Percentiles rank a stretch among this genome's conserved stretches.
Conservation (phyloP, 2,329 filamentous ascomycete species). For the Tolypocladium album region DNA sequence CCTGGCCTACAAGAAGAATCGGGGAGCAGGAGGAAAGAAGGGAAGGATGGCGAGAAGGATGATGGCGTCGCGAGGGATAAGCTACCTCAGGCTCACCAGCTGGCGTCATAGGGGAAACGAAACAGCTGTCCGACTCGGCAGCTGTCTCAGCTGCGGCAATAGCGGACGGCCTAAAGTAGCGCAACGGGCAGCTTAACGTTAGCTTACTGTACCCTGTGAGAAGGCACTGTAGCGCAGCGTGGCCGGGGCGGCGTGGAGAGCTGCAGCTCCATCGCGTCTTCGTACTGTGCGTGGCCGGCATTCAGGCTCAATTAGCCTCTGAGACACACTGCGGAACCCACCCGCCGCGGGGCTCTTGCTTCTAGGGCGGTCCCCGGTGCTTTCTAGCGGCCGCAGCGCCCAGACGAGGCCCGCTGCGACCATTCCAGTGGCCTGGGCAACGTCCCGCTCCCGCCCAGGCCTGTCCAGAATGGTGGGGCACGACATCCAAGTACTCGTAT, state of each 20-base stretch:
- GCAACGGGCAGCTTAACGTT: too few relatives aligned
- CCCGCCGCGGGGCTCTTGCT: neutral
- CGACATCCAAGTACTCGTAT: neutral
- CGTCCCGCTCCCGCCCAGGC: neutral
- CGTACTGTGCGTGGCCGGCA: too few relatives aligned
- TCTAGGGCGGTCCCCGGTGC: neutral
- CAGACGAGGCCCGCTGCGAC: neutral
- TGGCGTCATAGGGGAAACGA: neutral
- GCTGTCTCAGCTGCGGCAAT: neutral
- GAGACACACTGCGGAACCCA: neutral
- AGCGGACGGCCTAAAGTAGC: neutral
- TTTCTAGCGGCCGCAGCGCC: neutral
- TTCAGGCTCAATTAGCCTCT: too few relatives aligned
- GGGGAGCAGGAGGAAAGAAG: neutral
- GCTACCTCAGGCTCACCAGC: neutral
- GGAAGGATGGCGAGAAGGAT: neutral
- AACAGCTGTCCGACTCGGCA: neutral
- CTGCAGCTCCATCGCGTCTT: too few relatives aligned
- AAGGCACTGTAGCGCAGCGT: too few relatives aligned
- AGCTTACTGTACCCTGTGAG: too few relatives aligned
- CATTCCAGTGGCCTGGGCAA: neutral
- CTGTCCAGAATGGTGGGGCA: constrained; percentile 6
- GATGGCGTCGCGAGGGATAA: neutral
- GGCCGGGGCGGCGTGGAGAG: too few relatives aligned
- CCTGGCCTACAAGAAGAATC: neutral